Evolutionary conservation across 768 basidiomycete genomes (phyloP), one percentile per base, ranked within the genome.

Genomic region (Hygrocybe coccinea): DNA sequence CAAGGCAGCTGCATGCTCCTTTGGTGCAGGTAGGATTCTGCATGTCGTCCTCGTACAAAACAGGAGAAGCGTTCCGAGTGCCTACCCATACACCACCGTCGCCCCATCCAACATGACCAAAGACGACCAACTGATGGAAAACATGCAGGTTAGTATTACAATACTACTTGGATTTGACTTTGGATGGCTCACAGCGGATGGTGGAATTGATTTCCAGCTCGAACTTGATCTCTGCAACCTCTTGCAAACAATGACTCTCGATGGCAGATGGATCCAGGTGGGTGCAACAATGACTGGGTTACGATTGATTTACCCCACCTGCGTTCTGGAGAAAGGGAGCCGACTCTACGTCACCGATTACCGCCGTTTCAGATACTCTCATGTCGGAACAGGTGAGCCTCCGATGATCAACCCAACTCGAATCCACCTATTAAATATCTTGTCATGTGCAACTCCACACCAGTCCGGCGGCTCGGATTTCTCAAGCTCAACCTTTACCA

Each of bases 151-250:
- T 8, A 29, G 29, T 29, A 29, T 8, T 29, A 8, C 29, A 3
- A 8, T 8, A 8, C 4, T 29, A 8, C 8, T 29, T 8, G 29
- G 29, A 8, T 3, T 29, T 29, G 29, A 29, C 8, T 29, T 29
- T 29, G 29, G 29, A 29, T 29, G 29, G 29, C 29, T 29, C 4
- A 29, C 8, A 29, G 3, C 8, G 29, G 29, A 8, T 3, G 29
- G 38, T 41, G 15, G 38, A 19, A 41, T 41, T 41, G 10, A 3
- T 46, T 46, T 24, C 12, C 12, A 21, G 38, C 39, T 52, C 17
- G 76, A 79, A 50, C 65, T 79, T 56, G 79, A 84, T 65, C 70
- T 85, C 24, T 84, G 83, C 62, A 72, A 75, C 46, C 68, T 84
- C 0, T 56, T 85, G 36, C 76, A 78, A 49, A 73, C 74, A 14